Conservation (phyloP, 805 yeast species). For the Blastobotrys chiropterorum region DNA sequence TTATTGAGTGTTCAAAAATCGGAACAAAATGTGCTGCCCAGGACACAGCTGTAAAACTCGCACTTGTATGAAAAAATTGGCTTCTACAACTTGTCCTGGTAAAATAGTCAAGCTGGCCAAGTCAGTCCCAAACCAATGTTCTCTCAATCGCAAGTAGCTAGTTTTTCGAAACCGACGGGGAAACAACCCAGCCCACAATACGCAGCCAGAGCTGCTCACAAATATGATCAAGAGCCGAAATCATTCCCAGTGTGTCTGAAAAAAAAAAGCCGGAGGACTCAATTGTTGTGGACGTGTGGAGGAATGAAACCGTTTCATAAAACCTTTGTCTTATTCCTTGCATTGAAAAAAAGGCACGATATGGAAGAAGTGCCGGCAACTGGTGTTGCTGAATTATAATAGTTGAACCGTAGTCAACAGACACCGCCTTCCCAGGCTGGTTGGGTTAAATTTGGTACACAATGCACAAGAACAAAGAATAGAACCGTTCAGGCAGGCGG, state of each 20-base stretch:
- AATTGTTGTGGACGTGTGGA: conserved; percentile 18
- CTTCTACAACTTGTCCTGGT: conserved; percentile 9
- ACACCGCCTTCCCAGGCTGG: conserved; percentile 14
- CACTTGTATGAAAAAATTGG: conserved; percentile 6
- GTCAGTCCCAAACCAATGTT: conserved; percentile 13
- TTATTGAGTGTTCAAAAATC: conserved; percentile 13
- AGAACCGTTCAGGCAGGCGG: conserved; percentile 11
- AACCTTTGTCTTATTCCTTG: conserved; percentile 10
- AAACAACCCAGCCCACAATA: conserved; percentile 8
- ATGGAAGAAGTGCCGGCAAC: too few relatives aligned
- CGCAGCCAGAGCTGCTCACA: conserved; percentile 13
- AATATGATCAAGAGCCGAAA: conserved; percentile 14
- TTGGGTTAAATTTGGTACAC: conserved; percentile 10
- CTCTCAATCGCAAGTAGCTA: conserved; percentile 11
- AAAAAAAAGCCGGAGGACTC: conserved; percentile 14
- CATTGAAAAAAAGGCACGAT: conserved; percentile 10
- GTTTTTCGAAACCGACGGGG: conserved; percentile 14
- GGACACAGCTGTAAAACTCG: conserved; percentile 15
- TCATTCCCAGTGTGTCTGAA: conserved; percentile 13
- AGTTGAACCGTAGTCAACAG: neutral
- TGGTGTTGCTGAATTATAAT: neutral
- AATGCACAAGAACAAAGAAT: conserved; percentile 12
- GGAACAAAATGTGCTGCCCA: conserved; percentile 18
- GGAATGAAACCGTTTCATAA: conserved; percentile 15
- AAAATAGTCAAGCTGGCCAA: conserved; percentile 5